These are phyloP conservation scores for Aspergillus persii DNA, from an alignment of 2,329 filamentous ascomycete species.

Conservation along the genomic window DNA sequence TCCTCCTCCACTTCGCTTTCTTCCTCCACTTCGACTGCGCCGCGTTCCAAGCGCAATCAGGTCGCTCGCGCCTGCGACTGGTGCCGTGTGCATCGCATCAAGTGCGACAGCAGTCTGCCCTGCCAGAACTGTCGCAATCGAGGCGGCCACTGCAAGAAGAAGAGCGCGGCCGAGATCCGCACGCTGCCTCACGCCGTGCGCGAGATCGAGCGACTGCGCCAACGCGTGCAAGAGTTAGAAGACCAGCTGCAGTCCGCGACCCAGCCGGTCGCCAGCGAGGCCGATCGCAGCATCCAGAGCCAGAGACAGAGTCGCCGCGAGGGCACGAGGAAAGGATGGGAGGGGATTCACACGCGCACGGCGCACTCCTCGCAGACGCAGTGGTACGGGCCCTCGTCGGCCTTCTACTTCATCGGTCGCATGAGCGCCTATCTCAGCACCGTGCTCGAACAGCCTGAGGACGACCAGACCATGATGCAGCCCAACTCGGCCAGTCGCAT, in stretches of 20 bases:
- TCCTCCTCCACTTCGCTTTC: not conserved
- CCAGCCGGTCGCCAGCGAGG: conserved; percentile 2
- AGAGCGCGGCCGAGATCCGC: not conserved
- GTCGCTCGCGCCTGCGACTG: conserved; percentile 28
- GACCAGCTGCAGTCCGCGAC: conserved; percentile 27
- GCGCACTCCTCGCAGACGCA: conserved; percentile 28
- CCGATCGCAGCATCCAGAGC: conserved; percentile 6
- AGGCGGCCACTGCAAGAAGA: conserved; percentile 18
- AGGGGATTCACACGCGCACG: conserved; percentile 39
- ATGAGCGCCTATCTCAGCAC: conserved; percentile 39
- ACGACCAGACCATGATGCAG: conserved; percentile 26
- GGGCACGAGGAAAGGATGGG: conserved; percentile 32
- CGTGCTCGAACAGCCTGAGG: conserved; percentile 21
- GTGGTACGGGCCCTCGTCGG: conserved; percentile 48
- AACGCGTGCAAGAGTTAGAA: conserved; percentile 34
- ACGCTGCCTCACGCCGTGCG: conserved; percentile 11
- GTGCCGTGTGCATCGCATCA: conserved; percentile 28
- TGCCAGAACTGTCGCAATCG: conserved; percentile 22
- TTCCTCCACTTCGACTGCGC: not conserved
- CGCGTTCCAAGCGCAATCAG: conserved; percentile 17
- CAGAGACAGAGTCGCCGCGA: not conserved
- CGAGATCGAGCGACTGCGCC: conserved; percentile 31
- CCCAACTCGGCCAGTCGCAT: conserved; percentile 24
- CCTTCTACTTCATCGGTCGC: conserved; percentile 47
- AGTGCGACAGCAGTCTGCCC: conserved; percentile 25